Base-by-base conservation (phyloP, 73 alveolate genomes). In the Diophrys appendiculata region DNA sequence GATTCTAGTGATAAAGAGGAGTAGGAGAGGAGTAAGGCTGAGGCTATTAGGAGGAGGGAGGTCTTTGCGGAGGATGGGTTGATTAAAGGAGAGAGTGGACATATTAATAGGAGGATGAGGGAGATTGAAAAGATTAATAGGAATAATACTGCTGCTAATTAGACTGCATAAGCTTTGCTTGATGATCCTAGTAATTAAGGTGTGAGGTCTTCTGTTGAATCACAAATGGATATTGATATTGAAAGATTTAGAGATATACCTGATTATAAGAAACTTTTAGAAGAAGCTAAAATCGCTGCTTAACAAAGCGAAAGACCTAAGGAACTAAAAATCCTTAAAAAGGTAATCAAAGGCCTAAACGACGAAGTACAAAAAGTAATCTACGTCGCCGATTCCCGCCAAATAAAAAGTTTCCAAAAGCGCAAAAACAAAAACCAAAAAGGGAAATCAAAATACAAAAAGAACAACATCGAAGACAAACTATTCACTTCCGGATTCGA, bases 371-470 rank as follows among this genome's bases (percentile, higher is more conserved):
- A n/a, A 26, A 78, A 80, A 54, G 79, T 79, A 30, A 69, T 79
- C 8, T 80, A 80, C 54, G 33, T 74, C 29, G 72, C 83, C 1
- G 93, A 86, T 34, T 83, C 69, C 28, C 71, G 83, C 35, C 75
- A 72, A 24, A 77, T 79, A 30, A 86, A 86, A 53, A 81, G 83
- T 69, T 86, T 86, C 75, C 56, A 60, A 67, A 86, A 86, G 79
- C 54, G 93, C 32, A 75, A 52, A 26, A 52, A 86, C 33, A 86
- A 86, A 68, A 64, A 52, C 67, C 71, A 86, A 78, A 68, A 32
- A 18, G 80, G 72, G 80, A 78, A 52, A 75, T 24, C 24, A 8
- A 22, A 8, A 3, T 14, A 14, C 11, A 2, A 52, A 52, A 64
- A 64, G 53, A 2, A 34, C 33, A 52, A 52, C 33, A 14, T 52